Conservation (phyloP, 495 filamentous ascomycete species). For the Astrothelium subdiscretum region DNA sequence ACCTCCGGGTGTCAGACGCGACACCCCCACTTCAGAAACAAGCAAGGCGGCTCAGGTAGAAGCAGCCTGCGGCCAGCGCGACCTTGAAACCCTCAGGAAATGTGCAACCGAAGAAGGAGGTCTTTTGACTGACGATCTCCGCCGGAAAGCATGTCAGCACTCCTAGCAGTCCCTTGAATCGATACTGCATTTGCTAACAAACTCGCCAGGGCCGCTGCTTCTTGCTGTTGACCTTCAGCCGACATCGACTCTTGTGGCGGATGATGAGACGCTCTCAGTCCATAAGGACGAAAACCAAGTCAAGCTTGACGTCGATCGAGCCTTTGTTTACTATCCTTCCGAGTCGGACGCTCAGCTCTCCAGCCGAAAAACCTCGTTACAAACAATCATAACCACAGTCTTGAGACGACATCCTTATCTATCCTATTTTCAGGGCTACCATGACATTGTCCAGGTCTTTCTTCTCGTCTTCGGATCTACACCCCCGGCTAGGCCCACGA, state of each 20-base stretch:
- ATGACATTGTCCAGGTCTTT: slow-evolving; percentile 96
- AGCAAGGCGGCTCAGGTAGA: slow-evolving; percentile 41
- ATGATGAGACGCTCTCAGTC: slow-evolving; percentile 45
- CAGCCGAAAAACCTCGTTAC: neutral
- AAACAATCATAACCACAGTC: slow-evolving; percentile 56
- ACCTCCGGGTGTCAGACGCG: neutral
- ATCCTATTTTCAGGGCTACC: slow-evolving; percentile 96
- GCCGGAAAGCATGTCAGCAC: slow-evolving; percentile 72
- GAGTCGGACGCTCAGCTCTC: slow-evolving; percentile 35
- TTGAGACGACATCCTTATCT: slow-evolving; percentile 75
- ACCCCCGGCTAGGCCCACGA: neutral
- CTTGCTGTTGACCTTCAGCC: slow-evolving; percentile 41
- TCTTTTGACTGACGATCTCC: slow-evolving; percentile 67
- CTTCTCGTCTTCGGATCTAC: slow-evolving; percentile 60
- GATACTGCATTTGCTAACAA: neutral
- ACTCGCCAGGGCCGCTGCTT: slow-evolving; percentile 59
- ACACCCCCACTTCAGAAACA: neutral
- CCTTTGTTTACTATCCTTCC: slow-evolving; percentile 93
- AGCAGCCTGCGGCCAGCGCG: slow-evolving; percentile 52
- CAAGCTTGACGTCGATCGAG: slow-evolving; percentile 78
- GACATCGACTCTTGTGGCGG: slow-evolving; percentile 9
- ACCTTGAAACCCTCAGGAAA: slow-evolving; percentile 49
- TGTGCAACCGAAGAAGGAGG: slow-evolving; percentile 66
- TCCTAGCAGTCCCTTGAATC: slow-evolving; percentile 1
- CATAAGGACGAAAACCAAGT: slow-evolving; percentile 87